phyloP scores from a whole-genome alignment of 2,329 filamentous ascomycete species.

The Colletotrichum melonis region DNA sequence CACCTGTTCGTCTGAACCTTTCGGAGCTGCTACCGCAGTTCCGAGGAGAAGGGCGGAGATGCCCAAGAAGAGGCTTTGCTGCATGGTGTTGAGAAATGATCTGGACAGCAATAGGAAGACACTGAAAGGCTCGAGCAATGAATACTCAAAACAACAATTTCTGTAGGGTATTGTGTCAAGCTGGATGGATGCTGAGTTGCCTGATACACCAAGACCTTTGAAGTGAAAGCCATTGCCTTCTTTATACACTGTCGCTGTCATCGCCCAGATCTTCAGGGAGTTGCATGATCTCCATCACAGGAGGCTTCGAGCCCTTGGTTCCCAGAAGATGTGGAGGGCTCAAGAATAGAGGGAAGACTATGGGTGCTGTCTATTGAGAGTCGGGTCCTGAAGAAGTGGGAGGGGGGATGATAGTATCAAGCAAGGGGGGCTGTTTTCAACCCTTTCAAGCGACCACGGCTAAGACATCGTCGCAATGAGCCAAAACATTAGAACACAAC shows the following conservation, averaged over 20 bases:
- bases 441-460: constrained; percentile 1
- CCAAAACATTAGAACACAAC: neutral
- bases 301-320: neutral
- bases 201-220: no score
- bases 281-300: neutral
- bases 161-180: neutral
- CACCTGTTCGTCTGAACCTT: constrained; percentile 1
- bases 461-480: constrained; percentile 12
- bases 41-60: neutral
- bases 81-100: constrained; percentile 6
- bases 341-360: constrained; percentile 26
- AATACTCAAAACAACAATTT: neutral
- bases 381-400: neutral
- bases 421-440: constrained; percentile 10
- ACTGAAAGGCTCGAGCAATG: neutral
- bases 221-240: neutral
- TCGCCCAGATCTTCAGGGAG: neutral
- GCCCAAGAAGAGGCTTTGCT: neutral
- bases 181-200: neutral
- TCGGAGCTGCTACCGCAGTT: constrained; percentile 7
- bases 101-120: neutral
- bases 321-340: neutral
- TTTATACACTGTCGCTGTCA: constrained; percentile 11
- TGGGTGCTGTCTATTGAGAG: neutral
- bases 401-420: neutral